Evolutionary conservation across 169 alveolate species (phyloP).

Genomic region (Theileria luwenshuni): DNA sequence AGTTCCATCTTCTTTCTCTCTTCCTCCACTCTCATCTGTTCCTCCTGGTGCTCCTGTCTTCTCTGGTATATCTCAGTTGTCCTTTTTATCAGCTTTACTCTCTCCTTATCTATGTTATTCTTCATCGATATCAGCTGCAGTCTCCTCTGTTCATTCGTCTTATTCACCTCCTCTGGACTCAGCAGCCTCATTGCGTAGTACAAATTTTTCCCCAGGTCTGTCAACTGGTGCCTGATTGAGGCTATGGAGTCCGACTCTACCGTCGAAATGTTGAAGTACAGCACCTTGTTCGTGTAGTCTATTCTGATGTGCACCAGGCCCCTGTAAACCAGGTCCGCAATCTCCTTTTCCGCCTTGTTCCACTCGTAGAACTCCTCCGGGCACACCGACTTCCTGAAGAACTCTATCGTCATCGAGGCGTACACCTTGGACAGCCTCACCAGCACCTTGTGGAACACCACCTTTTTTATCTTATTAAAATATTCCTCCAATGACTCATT

Average conservation of each 20-base stretch:
- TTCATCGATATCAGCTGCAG: constrained; percentile 56
- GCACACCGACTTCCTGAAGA: constrained; percentile 81
- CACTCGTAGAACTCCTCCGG: constrained; percentile 83
- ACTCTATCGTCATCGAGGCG: constrained; percentile 81
- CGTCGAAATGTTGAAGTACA: constrained; percentile 56
- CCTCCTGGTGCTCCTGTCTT: constrained; percentile 71
- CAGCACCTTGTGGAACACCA: constrained; percentile 82
- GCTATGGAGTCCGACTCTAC: constrained; percentile 61
- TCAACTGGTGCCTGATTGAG: constrained; percentile 59
- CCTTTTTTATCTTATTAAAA: constrained; percentile 80
- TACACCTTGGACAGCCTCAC: constrained; percentile 82
- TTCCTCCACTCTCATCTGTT: constrained; percentile 65
- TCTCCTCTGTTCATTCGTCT: constrained; percentile 39
- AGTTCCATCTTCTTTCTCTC: constrained; percentile 61
- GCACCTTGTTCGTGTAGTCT: constrained; percentile 72
- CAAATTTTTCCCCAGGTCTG: constrained; percentile 61
- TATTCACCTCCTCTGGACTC: constrained; percentile 32
- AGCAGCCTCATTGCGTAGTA: constrained; percentile 56
- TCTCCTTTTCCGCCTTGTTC: constrained; percentile 83
- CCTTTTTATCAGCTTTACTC: constrained; percentile 51
- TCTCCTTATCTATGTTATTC: constrained; percentile 61
- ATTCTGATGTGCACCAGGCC: constrained; percentile 71
- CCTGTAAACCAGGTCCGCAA: constrained; percentile 77
- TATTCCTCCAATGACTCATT: constrained; percentile 63
- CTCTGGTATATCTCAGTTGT: constrained; percentile 66